Evolutionary conservation across 2,329 filamentous ascomycete species (phyloP).

Genomic region (Fusarium sp.): DNA sequence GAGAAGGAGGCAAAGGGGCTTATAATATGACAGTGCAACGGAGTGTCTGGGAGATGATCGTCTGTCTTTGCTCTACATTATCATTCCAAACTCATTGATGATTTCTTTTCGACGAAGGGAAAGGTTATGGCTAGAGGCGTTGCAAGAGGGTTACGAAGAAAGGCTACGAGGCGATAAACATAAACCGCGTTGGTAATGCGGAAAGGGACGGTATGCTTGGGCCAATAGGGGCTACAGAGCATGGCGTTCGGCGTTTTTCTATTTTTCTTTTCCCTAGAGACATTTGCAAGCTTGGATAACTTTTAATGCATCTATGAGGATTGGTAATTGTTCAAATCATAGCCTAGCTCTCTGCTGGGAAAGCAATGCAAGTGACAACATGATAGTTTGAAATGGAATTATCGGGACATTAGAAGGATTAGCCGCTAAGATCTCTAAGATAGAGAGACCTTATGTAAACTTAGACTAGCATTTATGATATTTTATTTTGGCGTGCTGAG

Average conservation of each 20-base stretch:
- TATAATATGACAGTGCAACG: slow-evolving; percentile 8
- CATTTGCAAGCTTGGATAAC: neutral
- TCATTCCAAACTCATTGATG: neutral
- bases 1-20: slow-evolving; percentile 15
- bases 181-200: neutral
- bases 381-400: neutral
- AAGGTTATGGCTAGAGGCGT: slow-evolving; percentile 12
- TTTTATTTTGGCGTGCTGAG: neutral
- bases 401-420: neutral
- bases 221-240: neutral
- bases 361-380: neutral
- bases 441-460: neutral
- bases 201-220: neutral
- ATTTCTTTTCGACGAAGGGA: neutral
- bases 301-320: slow-evolving; percentile 26
- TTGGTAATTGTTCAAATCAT: neutral
- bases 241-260: slow-evolving; percentile 8
- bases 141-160: neutral
- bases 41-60: neutral
- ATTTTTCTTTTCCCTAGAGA: neutral
- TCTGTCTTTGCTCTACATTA: slow-evolving; percentile 3
- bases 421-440: neutral
- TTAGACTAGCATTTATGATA: neutral
- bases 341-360: neutral
- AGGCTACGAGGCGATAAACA: neutral